These are phyloP conservation scores for Suhomyces bribrorum DNA, from an alignment of 1,139 yeast species.

Conservation along the genomic window DNA sequence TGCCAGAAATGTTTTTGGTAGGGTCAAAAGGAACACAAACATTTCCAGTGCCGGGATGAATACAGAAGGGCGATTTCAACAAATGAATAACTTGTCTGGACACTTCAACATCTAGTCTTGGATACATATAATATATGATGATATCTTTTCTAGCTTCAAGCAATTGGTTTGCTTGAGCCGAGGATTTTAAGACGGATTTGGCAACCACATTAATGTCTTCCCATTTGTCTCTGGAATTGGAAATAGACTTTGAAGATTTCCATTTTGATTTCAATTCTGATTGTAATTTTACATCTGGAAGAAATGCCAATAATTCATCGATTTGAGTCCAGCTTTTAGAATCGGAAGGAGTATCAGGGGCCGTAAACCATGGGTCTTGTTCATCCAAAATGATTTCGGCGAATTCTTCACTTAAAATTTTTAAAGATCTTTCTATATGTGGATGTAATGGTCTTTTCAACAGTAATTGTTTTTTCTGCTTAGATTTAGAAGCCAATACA, in stretches of 20 bases:
- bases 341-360: constrained; percentile 30
- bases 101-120: constrained; percentile 91
- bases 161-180: constrained; percentile 42
- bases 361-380: constrained; percentile 75
- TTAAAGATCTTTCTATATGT: constrained; percentile 73
- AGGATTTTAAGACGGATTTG: constrained; percentile 45
- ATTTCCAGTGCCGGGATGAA: constrained; percentile 97
- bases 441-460: constrained; percentile 88
- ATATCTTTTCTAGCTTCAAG: constrained; percentile 83
- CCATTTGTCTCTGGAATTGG: constrained; percentile 65
- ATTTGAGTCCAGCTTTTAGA: constrained; percentile 45
- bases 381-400: constrained; percentile 66
- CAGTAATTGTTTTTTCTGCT: constrained; percentile 48
- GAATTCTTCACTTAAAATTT: constrained; percentile 64
- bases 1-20: constrained; percentile 33
- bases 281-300: constrained; percentile 62
- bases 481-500: constrained; percentile 55
- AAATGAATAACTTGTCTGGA: constrained; percentile 88
- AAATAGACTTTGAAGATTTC: constrained; percentile 31
- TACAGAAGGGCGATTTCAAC: constrained; percentile 95
- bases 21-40: constrained; percentile 94
- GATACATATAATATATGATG: constrained; percentile 78
- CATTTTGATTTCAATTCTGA: constrained; percentile 52
- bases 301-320: constrained; percentile 58
- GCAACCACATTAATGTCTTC: constrained; percentile 70